phyloP scores from a whole-genome alignment of 108 stramenopile genomes.

The Cyclostephanos invisitatus region DNA sequence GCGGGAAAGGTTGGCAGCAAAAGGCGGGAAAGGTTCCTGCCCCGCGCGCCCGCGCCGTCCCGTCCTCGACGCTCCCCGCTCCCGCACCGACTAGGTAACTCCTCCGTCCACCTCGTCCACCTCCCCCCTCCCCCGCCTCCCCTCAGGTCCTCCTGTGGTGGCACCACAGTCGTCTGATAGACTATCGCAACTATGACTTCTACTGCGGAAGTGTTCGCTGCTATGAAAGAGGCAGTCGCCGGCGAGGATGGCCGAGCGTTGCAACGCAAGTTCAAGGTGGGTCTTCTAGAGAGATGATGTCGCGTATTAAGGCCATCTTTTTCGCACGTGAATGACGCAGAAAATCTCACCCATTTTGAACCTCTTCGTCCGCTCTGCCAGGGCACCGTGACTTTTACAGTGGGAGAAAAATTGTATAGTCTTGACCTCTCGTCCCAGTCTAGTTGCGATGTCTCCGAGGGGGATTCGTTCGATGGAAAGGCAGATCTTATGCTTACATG shows the following conservation, averaged over 20 bases:
- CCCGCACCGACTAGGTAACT: no score
- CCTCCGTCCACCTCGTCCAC: no score
- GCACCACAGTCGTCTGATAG: neutral
- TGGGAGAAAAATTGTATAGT: constrained; percentile 29
- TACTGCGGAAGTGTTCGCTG: constrained; percentile 49
- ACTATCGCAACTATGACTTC: constrained; percentile 21
- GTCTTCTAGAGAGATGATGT: neutral
- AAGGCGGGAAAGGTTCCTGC: constrained; percentile 1
- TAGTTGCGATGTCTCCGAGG: constrained; percentile 26
- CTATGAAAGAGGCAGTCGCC: constrained; percentile 49
- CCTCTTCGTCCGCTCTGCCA: neutral
- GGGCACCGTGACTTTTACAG: constrained; percentile 44
- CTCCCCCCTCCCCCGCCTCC: no score
- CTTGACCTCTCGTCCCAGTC: constrained; percentile 45
- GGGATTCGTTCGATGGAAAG: constrained; percentile 32
- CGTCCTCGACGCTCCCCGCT: no score
- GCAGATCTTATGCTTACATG: constrained; percentile 38
- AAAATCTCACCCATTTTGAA: neutral
- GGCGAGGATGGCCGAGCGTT: constrained; percentile 42
- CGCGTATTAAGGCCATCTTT: neutral
- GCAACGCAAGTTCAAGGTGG: constrained; percentile 53
- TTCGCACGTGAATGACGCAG: neutral
- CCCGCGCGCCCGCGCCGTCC: no score
- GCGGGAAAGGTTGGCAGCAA: no score
- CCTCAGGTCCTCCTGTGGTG: no score